Conservation (phyloP, 2,329 filamentous ascomycete genomes). For the Anisogramma anomala region DNA sequence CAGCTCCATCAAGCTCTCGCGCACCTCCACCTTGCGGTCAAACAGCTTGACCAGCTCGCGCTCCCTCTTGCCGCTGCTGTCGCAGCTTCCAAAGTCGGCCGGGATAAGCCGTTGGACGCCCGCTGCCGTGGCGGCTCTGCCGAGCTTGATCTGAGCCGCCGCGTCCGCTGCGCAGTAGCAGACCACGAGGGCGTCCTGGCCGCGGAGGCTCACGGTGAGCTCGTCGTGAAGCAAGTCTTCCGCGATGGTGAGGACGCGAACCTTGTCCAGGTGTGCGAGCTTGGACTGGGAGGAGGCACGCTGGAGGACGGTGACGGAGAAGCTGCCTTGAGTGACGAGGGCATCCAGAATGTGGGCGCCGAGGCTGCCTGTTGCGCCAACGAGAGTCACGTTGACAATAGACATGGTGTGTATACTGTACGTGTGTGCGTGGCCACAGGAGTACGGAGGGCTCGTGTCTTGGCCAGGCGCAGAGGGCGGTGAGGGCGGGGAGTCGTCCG, state of each 20-base stretch:
- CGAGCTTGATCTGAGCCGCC: constrained; percentile 25
- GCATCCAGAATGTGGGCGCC: constrained; percentile 24
- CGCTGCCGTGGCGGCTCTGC: constrained; percentile 25
- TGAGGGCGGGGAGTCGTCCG: too few relatives aligned
- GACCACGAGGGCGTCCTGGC: constrained; percentile 28
- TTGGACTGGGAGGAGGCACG: constrained; percentile 23
- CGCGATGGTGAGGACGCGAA: constrained; percentile 20
- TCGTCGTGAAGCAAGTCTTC: constrained; percentile 21
- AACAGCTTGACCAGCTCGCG: constrained; percentile 27
- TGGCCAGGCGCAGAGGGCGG: too few relatives aligned
- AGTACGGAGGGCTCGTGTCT: too few relatives aligned
- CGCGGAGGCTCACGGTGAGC: constrained; percentile 22
- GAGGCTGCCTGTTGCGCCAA: constrained; percentile 28
- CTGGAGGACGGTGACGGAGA: constrained; percentile 24
- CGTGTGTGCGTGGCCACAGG: too few relatives aligned
- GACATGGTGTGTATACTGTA: too few relatives aligned
- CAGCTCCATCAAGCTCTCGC: constrained; percentile 21
- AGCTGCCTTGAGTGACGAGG: constrained; percentile 21
- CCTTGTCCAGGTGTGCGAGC: constrained; percentile 14
- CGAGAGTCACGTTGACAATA: constrained; percentile 26
- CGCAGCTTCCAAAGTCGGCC: constrained; percentile 31
- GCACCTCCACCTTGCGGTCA: constrained; percentile 24
- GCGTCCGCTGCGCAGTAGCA: constrained; percentile 23
- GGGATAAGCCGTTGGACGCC: constrained; percentile 28
- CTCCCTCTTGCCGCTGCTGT: constrained; percentile 24